phyloP scores from a whole-genome alignment of 2,329 filamentous ascomycete species.

The Hymenoscyphus infarciens region DNA sequence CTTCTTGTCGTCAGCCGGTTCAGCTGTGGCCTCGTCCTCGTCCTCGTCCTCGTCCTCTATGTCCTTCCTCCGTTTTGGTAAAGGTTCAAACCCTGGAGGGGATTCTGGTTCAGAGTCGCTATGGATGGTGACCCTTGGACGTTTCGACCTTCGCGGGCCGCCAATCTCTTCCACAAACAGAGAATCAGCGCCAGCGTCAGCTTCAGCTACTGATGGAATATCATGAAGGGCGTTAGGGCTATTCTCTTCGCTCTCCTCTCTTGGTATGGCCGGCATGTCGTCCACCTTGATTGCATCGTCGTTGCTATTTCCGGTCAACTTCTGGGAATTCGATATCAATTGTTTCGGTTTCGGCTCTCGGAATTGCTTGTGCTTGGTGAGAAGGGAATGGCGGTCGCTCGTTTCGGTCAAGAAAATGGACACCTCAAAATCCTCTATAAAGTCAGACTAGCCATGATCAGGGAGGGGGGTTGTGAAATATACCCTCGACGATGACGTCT shows the following conservation, averaged over 20 bases:
- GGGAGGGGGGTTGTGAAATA: background rate
- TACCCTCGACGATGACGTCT: conserved; percentile 80
- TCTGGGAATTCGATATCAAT: conserved; percentile 54
- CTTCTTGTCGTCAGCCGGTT: conserved; percentile 70
- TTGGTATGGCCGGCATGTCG: conserved; percentile 25
- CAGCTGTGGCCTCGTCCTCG: conserved; percentile 33
- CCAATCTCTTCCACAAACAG: conserved; percentile 36
- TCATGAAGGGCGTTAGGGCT: conserved; percentile 24
- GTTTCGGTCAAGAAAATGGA: conserved; percentile 90
- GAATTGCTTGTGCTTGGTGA: conserved; percentile 82
- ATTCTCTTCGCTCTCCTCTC: conserved; percentile 31
- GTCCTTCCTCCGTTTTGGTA: conserved; percentile 45
- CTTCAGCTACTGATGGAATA: conserved; percentile 26
- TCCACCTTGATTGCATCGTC: conserved; percentile 44
- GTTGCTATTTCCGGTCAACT: conserved; percentile 54
- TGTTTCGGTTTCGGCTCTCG: conserved; percentile 49
- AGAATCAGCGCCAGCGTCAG: conserved; percentile 28
- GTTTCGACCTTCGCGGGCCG: conserved; percentile 29
- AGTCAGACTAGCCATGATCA: conserved; percentile 18
- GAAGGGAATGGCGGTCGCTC: conserved; percentile 76
- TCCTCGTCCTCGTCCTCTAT: conserved; percentile 30
- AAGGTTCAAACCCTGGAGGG: conserved; percentile 31
- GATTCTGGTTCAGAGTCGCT: conserved; percentile 31
- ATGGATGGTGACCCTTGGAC: conserved; percentile 30
- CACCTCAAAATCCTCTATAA: conserved; percentile 86